These are phyloP conservation scores for Auxenochlorella pyrenoidosa DNA, from an alignment of 139 green algal genomes.

Conservation along the genomic window DNA sequence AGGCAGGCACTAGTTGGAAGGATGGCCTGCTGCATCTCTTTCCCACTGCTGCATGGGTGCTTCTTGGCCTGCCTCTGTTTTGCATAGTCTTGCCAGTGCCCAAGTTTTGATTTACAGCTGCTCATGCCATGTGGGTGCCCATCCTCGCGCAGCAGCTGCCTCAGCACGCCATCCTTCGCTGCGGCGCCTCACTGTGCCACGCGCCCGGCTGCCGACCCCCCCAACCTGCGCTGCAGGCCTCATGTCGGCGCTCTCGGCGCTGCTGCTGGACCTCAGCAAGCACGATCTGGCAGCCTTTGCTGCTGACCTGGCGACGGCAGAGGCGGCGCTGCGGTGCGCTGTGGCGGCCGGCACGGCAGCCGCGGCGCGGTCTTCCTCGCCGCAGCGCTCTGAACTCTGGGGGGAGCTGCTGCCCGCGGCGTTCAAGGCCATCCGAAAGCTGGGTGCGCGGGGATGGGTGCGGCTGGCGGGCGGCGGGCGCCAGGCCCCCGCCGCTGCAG, in stretches of 20 bases:
- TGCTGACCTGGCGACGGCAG: neutral
- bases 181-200: too few species aligned
- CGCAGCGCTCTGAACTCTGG: constrained; percentile 23
- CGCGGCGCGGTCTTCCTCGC: neutral
- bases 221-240: neutral
- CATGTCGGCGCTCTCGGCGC: neutral
- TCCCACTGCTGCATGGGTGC: too few species aligned
- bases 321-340: constrained; percentile 6
- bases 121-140: too few species aligned
- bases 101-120: too few species aligned
- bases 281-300: neutral
- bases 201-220: too few species aligned
- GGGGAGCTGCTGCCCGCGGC: constrained; percentile 14
- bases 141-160: neutral
- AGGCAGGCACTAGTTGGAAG: too few species aligned
- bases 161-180: too few species aligned
- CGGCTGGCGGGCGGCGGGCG: neutral
- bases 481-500: too few species aligned
- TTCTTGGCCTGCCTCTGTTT: too few species aligned
- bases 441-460: constrained; percentile 15
- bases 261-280: constrained; percentile 26
- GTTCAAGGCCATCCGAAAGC: constrained; percentile 23
- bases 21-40: too few species aligned
- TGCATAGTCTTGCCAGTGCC: too few species aligned
- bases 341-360: constrained; percentile 5